Evolutionary conservation across 768 basidiomycete species (phyloP).

Genomic region (Pisolithus marmoratus): DNA sequence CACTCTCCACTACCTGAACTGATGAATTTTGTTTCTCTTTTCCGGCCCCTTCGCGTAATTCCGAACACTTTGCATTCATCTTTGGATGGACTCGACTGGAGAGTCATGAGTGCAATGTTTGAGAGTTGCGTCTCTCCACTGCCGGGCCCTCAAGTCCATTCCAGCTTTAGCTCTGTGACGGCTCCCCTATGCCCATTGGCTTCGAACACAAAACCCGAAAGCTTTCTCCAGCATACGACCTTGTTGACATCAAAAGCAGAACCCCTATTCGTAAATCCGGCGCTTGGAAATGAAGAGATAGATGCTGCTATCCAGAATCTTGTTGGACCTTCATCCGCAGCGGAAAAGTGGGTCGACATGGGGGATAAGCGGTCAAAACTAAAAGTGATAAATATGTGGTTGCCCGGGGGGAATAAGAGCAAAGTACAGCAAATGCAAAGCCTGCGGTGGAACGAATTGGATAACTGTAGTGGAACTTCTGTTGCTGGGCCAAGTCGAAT

Average conservation of each 20-base stretch:
- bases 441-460: conserved; percentile 8
- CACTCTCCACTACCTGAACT: conserved; percentile 90
- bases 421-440: conserved; percentile 31
- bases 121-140: conserved; percentile 39
- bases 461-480: background rate
- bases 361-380: conserved; percentile 41
- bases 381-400: conserved; percentile 37
- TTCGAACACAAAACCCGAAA: conserved; percentile 3
- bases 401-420: conserved; percentile 32
- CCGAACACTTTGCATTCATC: conserved; percentile 69
- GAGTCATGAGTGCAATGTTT: conserved; percentile 66
- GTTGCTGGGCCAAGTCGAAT: background rate
- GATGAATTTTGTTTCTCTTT: conserved; percentile 71
- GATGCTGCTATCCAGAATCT: conserved; percentile 62
- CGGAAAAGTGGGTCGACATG: conserved; percentile 51
- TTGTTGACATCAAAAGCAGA: conserved; percentile 10
- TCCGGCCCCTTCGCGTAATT: conserved; percentile 68
- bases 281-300: conserved; percentile 21
- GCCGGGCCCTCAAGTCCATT: background rate
- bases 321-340: conserved; percentile 50
- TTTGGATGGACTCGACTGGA: conserved; percentile 63
- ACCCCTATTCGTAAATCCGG: background rate
- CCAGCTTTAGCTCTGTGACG: conserved; percentile 11
- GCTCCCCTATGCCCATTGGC: conserved; percentile 19
- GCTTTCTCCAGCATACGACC: conserved; percentile 16